Conservation (phyloP, 2,329 filamentous ascomycete species). For the Diplodia seriata region DNA sequence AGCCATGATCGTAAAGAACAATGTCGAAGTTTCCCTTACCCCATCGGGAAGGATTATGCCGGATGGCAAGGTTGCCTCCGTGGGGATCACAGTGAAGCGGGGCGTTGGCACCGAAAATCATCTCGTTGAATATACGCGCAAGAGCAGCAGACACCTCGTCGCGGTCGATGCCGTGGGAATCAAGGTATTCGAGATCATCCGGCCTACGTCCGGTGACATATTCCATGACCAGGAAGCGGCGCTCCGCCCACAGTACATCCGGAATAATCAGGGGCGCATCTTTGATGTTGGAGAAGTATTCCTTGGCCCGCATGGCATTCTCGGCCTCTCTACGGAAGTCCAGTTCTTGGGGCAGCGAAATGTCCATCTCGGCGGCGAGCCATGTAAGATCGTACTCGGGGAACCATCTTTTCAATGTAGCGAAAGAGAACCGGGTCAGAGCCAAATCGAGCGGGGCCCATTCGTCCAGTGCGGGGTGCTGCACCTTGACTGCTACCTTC, state of each 20-base stretch:
- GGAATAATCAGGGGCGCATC: constrained; percentile 87
- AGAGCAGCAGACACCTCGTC: constrained; percentile 94
- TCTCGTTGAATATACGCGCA: constrained; percentile 95
- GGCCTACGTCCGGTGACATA: constrained; percentile 84
- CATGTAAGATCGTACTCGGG: constrained; percentile 98
- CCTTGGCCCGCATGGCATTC: constrained; percentile 80
- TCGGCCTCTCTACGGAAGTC: constrained; percentile 85
- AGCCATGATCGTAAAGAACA: constrained; percentile 93
- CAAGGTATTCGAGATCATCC: constrained; percentile 87
- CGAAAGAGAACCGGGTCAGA: constrained; percentile 87
- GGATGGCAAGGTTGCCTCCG: constrained; percentile 92
- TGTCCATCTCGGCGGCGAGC: constrained; percentile 91
- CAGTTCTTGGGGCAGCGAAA: constrained; percentile 87
- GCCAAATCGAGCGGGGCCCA: constrained; percentile 89
- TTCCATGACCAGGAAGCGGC: constrained; percentile 94
- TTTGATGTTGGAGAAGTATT: constrained; percentile 78
- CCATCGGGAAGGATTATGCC: constrained; percentile 70
- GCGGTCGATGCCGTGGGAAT: constrained; percentile 84
- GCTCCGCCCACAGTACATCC: constrained; percentile 85
- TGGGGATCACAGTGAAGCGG: constrained; percentile 97
- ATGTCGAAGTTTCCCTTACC: constrained; percentile 84
- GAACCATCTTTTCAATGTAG: constrained; percentile 88
- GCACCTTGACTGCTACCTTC: constrained; percentile 93
- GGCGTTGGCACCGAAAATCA: constrained; percentile 92
- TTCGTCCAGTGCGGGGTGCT: constrained; percentile 87